Conservation (phyloP, 2,329 filamentous ascomycete genomes). For the Pleurostoma richardsiae region DNA sequence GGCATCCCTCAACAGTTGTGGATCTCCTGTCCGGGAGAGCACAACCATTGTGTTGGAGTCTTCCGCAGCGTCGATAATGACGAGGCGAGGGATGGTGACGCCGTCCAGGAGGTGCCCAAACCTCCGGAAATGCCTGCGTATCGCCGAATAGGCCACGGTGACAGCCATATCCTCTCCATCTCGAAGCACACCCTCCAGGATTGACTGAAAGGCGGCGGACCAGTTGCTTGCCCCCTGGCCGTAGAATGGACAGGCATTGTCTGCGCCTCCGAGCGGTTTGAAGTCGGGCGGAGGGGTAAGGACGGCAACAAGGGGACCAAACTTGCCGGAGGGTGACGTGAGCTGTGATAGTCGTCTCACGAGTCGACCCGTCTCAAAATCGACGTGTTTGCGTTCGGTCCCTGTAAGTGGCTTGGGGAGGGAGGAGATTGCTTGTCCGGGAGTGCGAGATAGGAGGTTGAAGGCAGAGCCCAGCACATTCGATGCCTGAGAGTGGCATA, state of each 20-base stretch:
- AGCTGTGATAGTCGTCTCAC: conserved; percentile 37
- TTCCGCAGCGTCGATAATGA: conserved; percentile 47
- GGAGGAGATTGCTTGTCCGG: conserved; percentile 30
- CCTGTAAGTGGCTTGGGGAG: conserved; percentile 24
- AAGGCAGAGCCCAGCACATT: conserved; percentile 28
- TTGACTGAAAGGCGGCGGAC: conserved; percentile 50
- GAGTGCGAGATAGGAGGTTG: conserved; percentile 33
- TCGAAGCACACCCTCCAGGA: conserved; percentile 51
- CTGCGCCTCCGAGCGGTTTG: conserved; percentile 1
- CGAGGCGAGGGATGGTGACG: conserved; percentile 45
- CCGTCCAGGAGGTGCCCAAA: conserved; percentile 45
- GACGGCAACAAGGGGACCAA: conserved; percentile 38
- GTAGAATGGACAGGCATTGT: conserved; percentile 1
- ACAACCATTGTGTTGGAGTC: conserved; percentile 44
- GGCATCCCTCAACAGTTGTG: background rate
- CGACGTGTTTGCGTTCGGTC: conserved; percentile 28
- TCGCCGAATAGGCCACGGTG: conserved; percentile 49
- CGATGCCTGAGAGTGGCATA: conserved; percentile 27
- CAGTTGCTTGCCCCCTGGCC: conserved; percentile 34
- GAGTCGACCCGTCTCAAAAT: conserved; percentile 42
- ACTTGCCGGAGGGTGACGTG: conserved; percentile 39
- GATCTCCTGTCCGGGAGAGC: background rate
- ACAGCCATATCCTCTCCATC: conserved; percentile 58
- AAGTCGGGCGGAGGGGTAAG: conserved; percentile 14
- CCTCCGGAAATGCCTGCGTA: conserved; percentile 46